phyloP scores from a whole-genome alignment of 345 rosid species.

The Chamaenerion angustifolium region DNA sequence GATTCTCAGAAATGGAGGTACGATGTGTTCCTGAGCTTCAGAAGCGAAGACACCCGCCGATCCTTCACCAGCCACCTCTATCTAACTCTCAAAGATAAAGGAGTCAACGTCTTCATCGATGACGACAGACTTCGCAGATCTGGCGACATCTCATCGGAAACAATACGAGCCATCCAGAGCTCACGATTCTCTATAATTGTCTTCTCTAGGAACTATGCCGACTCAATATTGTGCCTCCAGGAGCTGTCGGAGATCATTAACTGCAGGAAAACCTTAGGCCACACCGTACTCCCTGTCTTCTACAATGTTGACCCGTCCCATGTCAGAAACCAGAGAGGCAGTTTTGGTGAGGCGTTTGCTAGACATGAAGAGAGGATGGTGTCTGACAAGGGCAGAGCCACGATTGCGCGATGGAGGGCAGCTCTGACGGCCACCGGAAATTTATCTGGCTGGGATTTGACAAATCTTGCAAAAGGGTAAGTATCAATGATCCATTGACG shows the following conservation, averaged over 20 bases:
- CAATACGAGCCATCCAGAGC: neutral
- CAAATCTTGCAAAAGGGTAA: constrained; percentile 1
- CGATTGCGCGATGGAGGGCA: constrained; percentile 7
- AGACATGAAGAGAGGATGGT: neutral
- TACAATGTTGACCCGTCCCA: neutral
- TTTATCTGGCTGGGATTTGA: constrained; percentile 7
- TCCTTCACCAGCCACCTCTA: constrained; percentile 9
- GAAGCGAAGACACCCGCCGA: constrained; percentile 9
- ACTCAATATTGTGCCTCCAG: constrained; percentile 1
- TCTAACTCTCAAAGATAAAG: neutral
- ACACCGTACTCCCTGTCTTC: constrained; percentile 1
- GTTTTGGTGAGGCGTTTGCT: constrained; percentile 2
- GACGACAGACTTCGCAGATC: constrained; percentile 4
- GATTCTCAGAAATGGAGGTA: neutral
- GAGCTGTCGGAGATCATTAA: constrained; percentile 8
- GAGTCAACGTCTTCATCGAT: constrained; percentile 5
- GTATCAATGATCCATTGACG: neutral
- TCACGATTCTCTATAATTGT: constrained; percentile 1
- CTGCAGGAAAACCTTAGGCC: neutral
- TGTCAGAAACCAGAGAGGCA: neutral
- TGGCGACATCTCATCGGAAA: neutral
- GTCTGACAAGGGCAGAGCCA: constrained; percentile 1
- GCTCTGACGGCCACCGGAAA: constrained; percentile 1
- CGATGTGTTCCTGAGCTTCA: constrained; percentile 13
- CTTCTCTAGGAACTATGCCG: constrained; percentile 7